phyloP scores from a whole-genome alignment of 139 green algal species.

The Chlamydomonas incerta region DNA sequence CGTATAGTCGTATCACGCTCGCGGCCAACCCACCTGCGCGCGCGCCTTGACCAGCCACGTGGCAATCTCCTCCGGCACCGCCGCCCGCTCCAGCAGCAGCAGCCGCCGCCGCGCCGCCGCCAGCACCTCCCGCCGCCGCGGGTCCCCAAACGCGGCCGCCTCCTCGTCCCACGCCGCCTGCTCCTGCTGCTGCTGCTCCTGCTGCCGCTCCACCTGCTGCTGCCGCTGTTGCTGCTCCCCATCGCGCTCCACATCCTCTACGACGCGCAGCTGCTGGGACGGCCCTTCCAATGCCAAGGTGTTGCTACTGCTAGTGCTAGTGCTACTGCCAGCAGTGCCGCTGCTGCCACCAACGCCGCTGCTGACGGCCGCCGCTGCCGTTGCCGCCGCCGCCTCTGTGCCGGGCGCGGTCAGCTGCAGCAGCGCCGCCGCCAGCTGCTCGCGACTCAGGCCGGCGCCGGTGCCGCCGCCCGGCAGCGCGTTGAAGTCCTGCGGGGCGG shows the following conservation, averaged over 20 bases:
- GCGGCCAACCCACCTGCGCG: too few relatives aligned
- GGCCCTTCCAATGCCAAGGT: too few relatives aligned
- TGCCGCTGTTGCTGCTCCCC: not conserved
- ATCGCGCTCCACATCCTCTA: not conserved
- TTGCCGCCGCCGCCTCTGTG: too few relatives aligned
- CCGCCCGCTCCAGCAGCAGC: slow-evolving; percentile 1
- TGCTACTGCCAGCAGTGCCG: not conserved
- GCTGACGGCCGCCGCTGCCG: too few relatives aligned
- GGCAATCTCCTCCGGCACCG: slow-evolving; percentile 34
- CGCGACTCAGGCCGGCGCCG: not conserved
- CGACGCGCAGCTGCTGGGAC: not conserved
- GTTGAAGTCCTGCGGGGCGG: slow-evolving; percentile 12
- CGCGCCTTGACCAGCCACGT: slow-evolving; percentile 43
- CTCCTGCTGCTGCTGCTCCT: not conserved
- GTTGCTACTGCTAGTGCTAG: not conserved
- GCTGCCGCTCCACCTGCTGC: not conserved
- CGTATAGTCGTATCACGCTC: too few relatives aligned
- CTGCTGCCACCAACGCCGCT: not conserved
- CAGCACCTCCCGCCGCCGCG: slow-evolving; percentile 22
- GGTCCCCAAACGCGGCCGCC: slow-evolving; percentile 8
- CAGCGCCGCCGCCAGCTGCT: slow-evolving; percentile 23
- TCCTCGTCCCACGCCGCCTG: not conserved
- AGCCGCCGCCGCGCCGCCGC: not conserved
- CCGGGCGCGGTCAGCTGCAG: not conserved
- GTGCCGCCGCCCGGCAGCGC: too few relatives aligned